Conservation (phyloP, 352 stramenopile genomes). For the Globisporangium iwayamae region DNA sequence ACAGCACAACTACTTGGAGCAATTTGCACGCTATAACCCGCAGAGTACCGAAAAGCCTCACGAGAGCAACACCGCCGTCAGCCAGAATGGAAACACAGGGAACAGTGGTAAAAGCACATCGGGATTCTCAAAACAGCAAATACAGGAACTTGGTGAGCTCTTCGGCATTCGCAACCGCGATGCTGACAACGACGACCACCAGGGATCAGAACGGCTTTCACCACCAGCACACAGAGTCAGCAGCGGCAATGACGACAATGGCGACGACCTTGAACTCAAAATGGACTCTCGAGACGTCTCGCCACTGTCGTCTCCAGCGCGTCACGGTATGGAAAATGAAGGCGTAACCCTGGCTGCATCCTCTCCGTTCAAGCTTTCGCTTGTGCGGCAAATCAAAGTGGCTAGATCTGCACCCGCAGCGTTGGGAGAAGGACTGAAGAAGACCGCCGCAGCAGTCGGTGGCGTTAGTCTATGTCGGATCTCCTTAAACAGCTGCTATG, state of each 20-base stretch:
- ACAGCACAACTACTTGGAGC: conserved; percentile 62
- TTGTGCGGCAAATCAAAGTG: neutral
- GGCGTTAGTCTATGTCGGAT: conserved; percentile 2
- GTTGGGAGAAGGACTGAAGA: neutral
- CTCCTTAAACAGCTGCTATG: neutral
- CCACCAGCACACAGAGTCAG: neutral
- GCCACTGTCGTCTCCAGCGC: neutral
- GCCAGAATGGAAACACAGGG: conserved; percentile 22
- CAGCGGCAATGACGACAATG: neutral
- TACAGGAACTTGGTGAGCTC: conserved; percentile 47
- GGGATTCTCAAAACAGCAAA: conserved; percentile 39
- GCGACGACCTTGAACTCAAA: neutral
- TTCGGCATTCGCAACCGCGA: conserved; percentile 36
- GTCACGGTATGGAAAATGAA: neutral
- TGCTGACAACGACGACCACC: neutral
- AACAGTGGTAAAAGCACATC: conserved; percentile 18
- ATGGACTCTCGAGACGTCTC: neutral
- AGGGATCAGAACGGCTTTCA: neutral
- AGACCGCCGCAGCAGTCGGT: neutral
- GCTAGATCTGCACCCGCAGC: neutral
- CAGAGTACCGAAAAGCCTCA: conserved; percentile 18
- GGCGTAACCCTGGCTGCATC: neutral
- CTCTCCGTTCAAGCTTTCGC: neutral
- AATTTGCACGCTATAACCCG: conserved; percentile 33
- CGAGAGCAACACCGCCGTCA: neutral